Conservation (phyloP, 129 eudicot genomes). For the Centrapalus pauciflorus region DNA sequence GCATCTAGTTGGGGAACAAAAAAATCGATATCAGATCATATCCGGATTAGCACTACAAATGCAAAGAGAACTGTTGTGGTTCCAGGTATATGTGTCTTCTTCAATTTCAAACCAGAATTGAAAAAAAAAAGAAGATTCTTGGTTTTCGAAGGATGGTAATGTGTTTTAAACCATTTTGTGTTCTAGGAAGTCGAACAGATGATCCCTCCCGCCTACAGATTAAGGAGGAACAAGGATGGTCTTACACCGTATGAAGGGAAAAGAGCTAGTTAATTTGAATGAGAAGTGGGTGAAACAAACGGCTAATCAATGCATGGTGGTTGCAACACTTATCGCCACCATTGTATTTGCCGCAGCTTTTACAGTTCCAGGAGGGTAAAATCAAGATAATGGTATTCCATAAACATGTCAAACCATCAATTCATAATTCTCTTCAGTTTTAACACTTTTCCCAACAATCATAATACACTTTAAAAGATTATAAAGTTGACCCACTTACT, state of each 20-base stretch:
- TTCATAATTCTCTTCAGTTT: too few relatives aligned
- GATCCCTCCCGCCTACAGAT: neutral
- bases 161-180: neutral
- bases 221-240: neutral
- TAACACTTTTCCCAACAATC: too few relatives aligned
- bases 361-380: constrained; percentile 17
- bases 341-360: constrained; percentile 16
- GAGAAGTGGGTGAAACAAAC: constrained; percentile 13
- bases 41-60: constrained; percentile 33
- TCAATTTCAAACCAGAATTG: neutral
- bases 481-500: too few relatives aligned
- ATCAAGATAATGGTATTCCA: neutral
- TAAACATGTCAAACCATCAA: too few relatives aligned
- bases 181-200: neutral
- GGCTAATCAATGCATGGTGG: constrained; percentile 14
- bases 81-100: constrained; percentile 15
- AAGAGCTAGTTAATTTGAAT: neutral
- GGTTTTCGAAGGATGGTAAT: too few relatives aligned
- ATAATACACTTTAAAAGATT: too few relatives aligned
- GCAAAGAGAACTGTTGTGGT: constrained; percentile 36
- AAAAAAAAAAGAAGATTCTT: too few relatives aligned
- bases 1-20: constrained; percentile 33
- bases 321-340: constrained; percentile 12
- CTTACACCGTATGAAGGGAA: neutral
- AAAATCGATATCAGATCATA: constrained; percentile 1